phyloP scores from a whole-genome alignment of 768 basidiomycete genomes.

The Macrolepiota albuminosa region DNA sequence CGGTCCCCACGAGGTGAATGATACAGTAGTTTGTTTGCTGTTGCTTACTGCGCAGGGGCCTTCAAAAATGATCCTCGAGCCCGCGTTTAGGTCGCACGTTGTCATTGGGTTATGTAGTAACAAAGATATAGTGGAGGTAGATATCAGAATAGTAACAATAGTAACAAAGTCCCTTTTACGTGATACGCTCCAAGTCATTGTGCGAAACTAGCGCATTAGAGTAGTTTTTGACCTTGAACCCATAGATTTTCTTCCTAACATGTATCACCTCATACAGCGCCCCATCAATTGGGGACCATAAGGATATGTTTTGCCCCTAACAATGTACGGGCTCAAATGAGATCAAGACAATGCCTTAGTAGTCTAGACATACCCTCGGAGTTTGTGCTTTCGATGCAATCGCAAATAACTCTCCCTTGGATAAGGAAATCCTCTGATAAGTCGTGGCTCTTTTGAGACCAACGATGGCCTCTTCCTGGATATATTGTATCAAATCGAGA shows the following conservation, averaged over 20 bases:
- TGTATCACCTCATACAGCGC: background rate
- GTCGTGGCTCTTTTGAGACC: background rate
- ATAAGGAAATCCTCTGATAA: background rate
- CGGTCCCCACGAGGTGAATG: too few relatives aligned
- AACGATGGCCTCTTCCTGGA: background rate
- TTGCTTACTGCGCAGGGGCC: too few relatives aligned
- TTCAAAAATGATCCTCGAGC: too few relatives aligned
- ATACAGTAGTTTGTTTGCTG: too few relatives aligned
- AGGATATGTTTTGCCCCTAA: background rate
- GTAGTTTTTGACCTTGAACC: background rate
- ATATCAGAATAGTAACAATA: too few relatives aligned
- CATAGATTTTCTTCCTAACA: background rate
- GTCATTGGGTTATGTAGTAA: too few relatives aligned
- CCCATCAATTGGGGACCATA: background rate
- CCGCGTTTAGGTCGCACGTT: too few relatives aligned
- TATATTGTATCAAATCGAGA: background rate
- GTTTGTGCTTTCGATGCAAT: background rate
- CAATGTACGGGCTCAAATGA: background rate
- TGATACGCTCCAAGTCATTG: background rate
- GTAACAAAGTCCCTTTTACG: background rate
- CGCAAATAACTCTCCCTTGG: background rate
- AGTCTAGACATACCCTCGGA: background rate
- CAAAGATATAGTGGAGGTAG: too few relatives aligned
- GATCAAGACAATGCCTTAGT: background rate
- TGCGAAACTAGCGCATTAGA: background rate